Base-by-base conservation (phyloP, 768 basidiomycete species). In the Trametopsis cervina region DNA sequence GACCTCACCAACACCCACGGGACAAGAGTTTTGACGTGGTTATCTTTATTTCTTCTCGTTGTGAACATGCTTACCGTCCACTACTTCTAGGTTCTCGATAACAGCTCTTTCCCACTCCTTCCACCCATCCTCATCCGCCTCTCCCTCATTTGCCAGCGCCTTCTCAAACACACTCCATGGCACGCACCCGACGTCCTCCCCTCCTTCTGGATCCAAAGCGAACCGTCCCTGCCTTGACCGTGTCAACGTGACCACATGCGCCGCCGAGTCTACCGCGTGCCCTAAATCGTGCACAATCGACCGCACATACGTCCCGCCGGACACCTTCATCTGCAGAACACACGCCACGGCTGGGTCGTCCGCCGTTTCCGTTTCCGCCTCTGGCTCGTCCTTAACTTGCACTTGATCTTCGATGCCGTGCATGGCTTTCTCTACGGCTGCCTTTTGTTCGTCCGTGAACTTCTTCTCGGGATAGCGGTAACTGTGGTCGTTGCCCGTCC, bases 241-340 rank as follows among this genome's bases (percentile, higher is more conserved):
- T 12, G 81, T 87, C 50, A 98, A 75, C 6, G 85, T 89, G 38
- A 95, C 93, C 35, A 99, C 93, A 63, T 96, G 92, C 0, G 92
- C 96, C 4, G 89, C 89, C 21, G 87, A 89, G 2, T 83, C 89
- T 17, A 99, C 62, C 1, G 82, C 77, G 53, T 80, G 81, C 13
- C 86, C 91, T 6, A 99, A 74, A 63, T 99, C 96, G 63, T 98
- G 92, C 37, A 94, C 85, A 55, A 99, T 85, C 1, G 88, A 93
- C 42, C 96, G 85, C 46, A 99, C 94, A 59, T 99, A 99, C 12
- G 96, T 98, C 35, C 96, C 96, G 22, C 89, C 88, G 7, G 93
- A 94, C 4, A 98, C 96, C 53, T 75, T 85, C 93, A 99, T 95
- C 47, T 77, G 78, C 53, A 99, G 71, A 7, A 85, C 83, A 64